Evolutionary conservation across 2,329 filamentous ascomycete genomes (phyloP), one percentile per base, ranked within the genome.

Genomic region (Alternaria infectoria): DNA sequence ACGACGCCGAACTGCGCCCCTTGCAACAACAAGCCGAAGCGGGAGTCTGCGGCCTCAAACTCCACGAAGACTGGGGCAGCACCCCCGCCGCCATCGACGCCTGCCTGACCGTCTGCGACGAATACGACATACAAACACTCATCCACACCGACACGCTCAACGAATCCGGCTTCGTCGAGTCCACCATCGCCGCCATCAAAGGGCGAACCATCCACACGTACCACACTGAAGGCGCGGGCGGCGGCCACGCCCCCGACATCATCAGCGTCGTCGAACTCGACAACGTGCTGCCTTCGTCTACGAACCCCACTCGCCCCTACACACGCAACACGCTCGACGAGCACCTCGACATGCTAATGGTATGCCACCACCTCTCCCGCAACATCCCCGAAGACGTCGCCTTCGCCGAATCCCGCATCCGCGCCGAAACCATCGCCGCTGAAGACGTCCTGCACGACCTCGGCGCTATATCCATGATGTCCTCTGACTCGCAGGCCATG

Each of bases 291-390:
- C 95, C 95, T 0, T 93, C 90, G 6, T 95, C 91, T 50, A 98
- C 95, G 0, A 98, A 97, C 78, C 95, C 95, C 0, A 98, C 95
- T 2, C 86, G 94, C 3, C 95, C 95, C 0, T 97, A 90, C 80
- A 98, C 95, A 2, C 85, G 86, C 69, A 97, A 98, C 83, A 98
- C 95, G 0, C 87, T 98, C 0, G 95, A 97, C 76, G 95, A 98
- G 81, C 95, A 98, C 81, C 87, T 97, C 13, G 95, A 98, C 82
- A 98, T 98, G 95, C 84, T 97, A 50, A 97, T 97, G 95, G 93
- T 97, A 40, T 98, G 95, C 84, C 95, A 98, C 80, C 95, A 98
- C 76, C 84, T 98, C 10, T 93, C 90, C 56, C 93, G 92, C 80
- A 90, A 97, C 80, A 97, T 97, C 63, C 93, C 94, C 61, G 95